Evolutionary conservation across 257 asterid genomes (phyloP).

Genomic region (Lycium barbarum): DNA sequence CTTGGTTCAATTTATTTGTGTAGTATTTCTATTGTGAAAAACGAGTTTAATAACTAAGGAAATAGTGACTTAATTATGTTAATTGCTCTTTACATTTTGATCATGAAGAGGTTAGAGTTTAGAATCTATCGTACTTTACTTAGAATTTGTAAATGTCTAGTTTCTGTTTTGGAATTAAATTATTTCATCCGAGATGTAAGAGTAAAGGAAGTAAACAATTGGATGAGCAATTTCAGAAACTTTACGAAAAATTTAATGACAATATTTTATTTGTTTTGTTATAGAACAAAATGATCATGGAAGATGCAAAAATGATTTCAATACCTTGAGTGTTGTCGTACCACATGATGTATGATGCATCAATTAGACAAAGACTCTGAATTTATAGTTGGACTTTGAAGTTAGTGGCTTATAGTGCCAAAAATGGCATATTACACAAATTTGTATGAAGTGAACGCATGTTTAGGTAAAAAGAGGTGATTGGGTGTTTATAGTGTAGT

Average conservation of each 20-base stretch:
- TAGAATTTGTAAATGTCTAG: not conserved
- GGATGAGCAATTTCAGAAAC: not conserved
- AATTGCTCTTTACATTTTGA: not conserved
- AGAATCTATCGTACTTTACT: not conserved
- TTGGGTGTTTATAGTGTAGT: too few relatives aligned
- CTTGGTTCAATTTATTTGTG: too few relatives aligned
- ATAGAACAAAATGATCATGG: not conserved
- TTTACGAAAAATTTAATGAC: not conserved
- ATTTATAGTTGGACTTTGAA: not conserved
- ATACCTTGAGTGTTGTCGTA: not conserved
- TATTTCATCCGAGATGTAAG: not conserved
- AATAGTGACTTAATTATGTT: not conserved
- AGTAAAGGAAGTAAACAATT: not conserved
- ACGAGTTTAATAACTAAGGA: not conserved
- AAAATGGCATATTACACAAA: not conserved
- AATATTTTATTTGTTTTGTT: not conserved
- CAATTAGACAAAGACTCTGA: not conserved
- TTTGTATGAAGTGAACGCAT: too few relatives aligned
- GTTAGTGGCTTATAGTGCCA: not conserved
- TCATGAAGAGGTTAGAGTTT: not conserved
- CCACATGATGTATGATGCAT: not conserved
- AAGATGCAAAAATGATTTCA: constrained; percentile 3
- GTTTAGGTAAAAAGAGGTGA: too few relatives aligned
- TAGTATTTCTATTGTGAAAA: too few relatives aligned
- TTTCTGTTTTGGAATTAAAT: not conserved